Base-by-base conservation (phyloP, 331 rosid species). In the Ulmus americana region DNA sequence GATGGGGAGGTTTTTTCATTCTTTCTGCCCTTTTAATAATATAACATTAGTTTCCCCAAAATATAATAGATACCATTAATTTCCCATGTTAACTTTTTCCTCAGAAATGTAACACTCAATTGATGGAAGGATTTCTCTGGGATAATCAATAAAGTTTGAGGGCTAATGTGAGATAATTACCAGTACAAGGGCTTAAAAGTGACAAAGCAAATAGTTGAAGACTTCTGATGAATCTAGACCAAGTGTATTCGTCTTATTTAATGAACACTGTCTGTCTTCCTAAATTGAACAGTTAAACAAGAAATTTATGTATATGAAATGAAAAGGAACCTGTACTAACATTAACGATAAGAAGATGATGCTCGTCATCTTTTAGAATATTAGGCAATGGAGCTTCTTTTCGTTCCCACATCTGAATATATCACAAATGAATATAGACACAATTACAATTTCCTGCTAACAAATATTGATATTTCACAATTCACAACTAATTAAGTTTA, bases 281-380 rank as follows among this genome's bases (percentile, higher is more conserved):
- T 28, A 28, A 28, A 28, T 28, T 2, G 15, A 38, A 18, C 52
- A 28, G 16, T 43, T 51, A 5, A 10, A 42, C 15, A 67, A 42
- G 45, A 2, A 22, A 2, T 13, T 6, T 55, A 13, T 43, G 7
- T 14, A 12, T 5, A 39, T 20, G 35, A 48, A 16, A 3, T 9
- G 6, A 66, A 46, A n/a, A 14, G 10, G 63, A 69, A 55, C 7
- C 39, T 71, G 77, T 60, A 76, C 96, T 77, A 35, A 88, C 96
- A 81, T 91, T 76, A 45, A 88, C 69, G 55, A 91, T 65, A 72
- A 91, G 88, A 74, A 48, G 78, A 64, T 83, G 88, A 58, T 82
- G 80, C 70, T 81, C 90, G 75, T 86, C 88, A 39, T 80, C 87
- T 63, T 84, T 86, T 60, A 80, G 85, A 78, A 88, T 74, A 80